phyloP scores from a whole-genome alignment of 768 basidiomycete species.

The Hericium erinaceus region DNA sequence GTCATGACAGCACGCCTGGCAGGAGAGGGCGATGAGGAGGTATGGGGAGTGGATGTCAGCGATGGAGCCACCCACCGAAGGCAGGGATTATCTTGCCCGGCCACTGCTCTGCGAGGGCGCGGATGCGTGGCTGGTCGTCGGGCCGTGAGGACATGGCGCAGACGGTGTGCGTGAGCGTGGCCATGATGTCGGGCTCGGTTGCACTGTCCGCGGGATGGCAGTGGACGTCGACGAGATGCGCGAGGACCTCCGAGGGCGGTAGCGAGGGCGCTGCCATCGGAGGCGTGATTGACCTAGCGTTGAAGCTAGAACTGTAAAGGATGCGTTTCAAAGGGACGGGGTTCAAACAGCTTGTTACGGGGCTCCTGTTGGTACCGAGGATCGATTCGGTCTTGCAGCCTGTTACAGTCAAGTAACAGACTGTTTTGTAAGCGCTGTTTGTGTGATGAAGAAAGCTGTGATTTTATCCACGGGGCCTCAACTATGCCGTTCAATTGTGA shows the following conservation, averaged over 20 bases:
- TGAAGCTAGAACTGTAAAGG: no score
- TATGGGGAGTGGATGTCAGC: neutral
- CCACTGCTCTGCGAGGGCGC: conserved; percentile 47
- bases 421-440: no score
- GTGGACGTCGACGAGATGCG: conserved; percentile 78
- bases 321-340: no score
- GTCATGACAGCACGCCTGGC: neutral
- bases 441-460: no score
- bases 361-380: no score
- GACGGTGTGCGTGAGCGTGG: conserved; percentile 51
- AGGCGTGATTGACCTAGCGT: no score
- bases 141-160: conserved; percentile 73
- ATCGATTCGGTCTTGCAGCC: no score
- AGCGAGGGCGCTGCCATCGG: no score
- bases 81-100: conserved; percentile 72
- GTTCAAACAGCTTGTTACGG: no score
- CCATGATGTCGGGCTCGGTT: conserved; percentile 39
- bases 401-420: no score
- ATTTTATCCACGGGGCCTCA: no score
- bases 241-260: conserved; percentile 32
- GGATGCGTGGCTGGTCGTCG: conserved; percentile 66
- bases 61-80: conserved; percentile 37
- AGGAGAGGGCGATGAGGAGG: neutral
- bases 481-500: no score
- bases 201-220: conserved; percentile 85